These are phyloP conservation scores for Clavariopsis aquatica DNA, from an alignment of 495 filamentous ascomycete genomes.

Conservation along the genomic window DNA sequence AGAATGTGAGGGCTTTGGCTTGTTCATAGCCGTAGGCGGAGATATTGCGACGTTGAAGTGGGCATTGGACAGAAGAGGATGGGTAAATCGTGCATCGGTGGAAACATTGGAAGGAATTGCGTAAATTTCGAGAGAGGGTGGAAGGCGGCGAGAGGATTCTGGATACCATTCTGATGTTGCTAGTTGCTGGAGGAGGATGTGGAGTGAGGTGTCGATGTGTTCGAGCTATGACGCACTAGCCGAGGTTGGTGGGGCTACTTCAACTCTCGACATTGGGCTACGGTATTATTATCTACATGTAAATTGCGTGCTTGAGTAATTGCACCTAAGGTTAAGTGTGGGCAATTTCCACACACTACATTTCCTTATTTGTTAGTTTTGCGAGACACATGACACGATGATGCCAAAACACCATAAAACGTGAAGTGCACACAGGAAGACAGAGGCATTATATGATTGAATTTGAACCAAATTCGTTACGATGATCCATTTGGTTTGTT, in stretches of 20 bases:
- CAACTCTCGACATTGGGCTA: too few relatives aligned
- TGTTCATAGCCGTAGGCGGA: conserved; percentile 97
- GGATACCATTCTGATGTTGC: conserved; percentile 22
- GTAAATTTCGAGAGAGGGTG: conserved; percentile 3
- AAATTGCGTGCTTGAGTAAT: too few relatives aligned
- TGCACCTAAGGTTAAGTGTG: too few relatives aligned
- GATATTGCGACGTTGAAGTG: conserved; percentile 48
- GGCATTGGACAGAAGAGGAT: neutral
- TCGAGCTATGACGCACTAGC: neutral
- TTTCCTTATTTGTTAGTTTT: too few relatives aligned
- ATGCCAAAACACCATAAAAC: too few relatives aligned
- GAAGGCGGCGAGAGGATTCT: conserved; percentile 17
- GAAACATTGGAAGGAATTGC: conserved; percentile 9
- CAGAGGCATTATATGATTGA: too few relatives aligned
- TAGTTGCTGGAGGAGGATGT: neutral
- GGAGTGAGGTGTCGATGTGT: neutral
- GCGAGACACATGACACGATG: too few relatives aligned
- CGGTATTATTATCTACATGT: too few relatives aligned
- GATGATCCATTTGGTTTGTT: too few relatives aligned
- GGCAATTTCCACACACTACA: too few relatives aligned
- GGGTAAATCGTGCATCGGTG: neutral
- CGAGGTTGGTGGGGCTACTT: conserved; percentile 1
- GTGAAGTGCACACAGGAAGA: too few relatives aligned
- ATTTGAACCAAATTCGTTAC: too few relatives aligned
- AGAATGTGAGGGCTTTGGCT: conserved; percentile 85